Conservation (phyloP, 2,329 filamentous ascomycete species). For the Lachnellula hyalina region DNA sequence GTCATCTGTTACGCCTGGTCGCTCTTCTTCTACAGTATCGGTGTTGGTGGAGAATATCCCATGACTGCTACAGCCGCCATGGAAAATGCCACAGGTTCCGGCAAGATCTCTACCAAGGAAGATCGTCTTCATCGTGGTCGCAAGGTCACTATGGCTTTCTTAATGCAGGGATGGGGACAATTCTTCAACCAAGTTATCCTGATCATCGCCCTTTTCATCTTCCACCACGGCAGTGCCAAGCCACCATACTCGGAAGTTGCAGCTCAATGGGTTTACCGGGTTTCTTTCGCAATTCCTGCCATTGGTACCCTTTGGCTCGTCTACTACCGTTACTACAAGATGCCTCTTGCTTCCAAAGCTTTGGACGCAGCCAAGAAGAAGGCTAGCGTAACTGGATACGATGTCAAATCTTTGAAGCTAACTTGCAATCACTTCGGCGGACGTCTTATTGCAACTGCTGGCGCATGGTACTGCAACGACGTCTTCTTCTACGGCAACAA, state of each 20-base stretch:
- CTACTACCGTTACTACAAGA: slow-evolving; percentile 94
- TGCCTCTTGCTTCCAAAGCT: slow-evolving; percentile 82
- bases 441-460: slow-evolving; percentile 79
- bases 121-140: slow-evolving; percentile 93
- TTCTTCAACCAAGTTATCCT: slow-evolving; percentile 89
- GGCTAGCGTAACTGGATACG: slow-evolving; percentile 84
- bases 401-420: slow-evolving; percentile 72
- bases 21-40: slow-evolving; percentile 81
- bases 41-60: slow-evolving; percentile 83
- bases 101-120: slow-evolving; percentile 82
- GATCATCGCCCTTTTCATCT: slow-evolving; percentile 80
- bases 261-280: slow-evolving; percentile 84
- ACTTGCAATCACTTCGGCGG: slow-evolving; percentile 81
- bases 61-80: slow-evolving; percentile 96
- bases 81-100: slow-evolving; percentile 81
- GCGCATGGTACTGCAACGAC: slow-evolving; percentile 92
- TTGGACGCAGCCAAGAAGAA: slow-evolving; percentile 80
- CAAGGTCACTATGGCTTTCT: slow-evolving; percentile 90
- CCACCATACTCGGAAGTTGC: slow-evolving; percentile 73
- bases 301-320: slow-evolving; percentile 89
- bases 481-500: slow-evolving; percentile 99
- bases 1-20: slow-evolving; percentile 96
- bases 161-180: slow-evolving; percentile 99
- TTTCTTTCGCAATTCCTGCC: slow-evolving; percentile 88
- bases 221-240: slow-evolving; percentile 57